Percentiles rank a stretch among this genome's conserved stretches.
Evolutionary conservation across 306 rosid species (phyloP).

Genomic region (Vigna angularis): DNA sequence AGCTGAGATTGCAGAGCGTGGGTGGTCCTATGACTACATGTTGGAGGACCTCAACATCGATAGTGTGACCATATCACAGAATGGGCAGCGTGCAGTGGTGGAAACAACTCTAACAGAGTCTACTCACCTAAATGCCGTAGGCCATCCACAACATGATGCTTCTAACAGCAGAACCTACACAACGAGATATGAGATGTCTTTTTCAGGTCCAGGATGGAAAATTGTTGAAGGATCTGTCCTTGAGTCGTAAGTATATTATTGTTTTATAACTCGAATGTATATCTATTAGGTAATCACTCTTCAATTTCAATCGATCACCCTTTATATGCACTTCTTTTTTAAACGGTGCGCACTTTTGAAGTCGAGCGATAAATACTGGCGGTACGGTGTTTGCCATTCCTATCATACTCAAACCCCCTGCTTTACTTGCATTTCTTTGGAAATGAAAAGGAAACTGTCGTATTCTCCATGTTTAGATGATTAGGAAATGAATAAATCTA

Average conservation of each 20-base stretch:
- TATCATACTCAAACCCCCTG: not conserved
- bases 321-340: not conserved
- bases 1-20: conserved; percentile 79
- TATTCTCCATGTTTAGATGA: not conserved
- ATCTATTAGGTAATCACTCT: conserved; percentile 35
- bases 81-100: conserved; percentile 83
- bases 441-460: conserved; percentile 3
- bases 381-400: not conserved
- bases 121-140: conserved; percentile 68
- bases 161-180: conserved; percentile 84
- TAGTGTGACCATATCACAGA: conserved; percentile 79
- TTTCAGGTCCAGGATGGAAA: conserved; percentile 80
- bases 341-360: conserved; percentile 25
- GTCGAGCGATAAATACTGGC: conserved; percentile 41
- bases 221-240: conserved; percentile 93
- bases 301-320: conserved; percentile 10
- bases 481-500: not conserved
- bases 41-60: conserved; percentile 78
- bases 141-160: conserved; percentile 73
- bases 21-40: conserved; percentile 83
- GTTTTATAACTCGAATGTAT: conserved; percentile 31
- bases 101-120: conserved; percentile 89
- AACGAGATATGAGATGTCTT: conserved; percentile 82
- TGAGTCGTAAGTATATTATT: conserved; percentile 56
- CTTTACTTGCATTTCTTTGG: not conserved